Evolutionary conservation across 2,329 filamentous ascomycete species (phyloP).

Genomic region (Malbranchea cinnamomea): DNA sequence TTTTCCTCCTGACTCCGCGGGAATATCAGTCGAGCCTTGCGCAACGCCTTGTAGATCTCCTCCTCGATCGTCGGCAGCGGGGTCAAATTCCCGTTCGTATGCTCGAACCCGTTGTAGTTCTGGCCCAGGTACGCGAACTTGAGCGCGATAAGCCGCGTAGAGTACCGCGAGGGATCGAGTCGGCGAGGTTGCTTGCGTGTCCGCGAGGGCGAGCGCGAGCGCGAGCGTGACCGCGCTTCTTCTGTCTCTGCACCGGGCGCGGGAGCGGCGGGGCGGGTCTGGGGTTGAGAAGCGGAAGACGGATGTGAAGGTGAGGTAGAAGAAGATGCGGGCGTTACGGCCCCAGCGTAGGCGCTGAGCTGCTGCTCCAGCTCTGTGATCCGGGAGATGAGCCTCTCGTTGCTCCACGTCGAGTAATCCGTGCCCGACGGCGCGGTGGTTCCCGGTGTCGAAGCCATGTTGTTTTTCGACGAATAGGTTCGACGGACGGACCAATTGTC

Average conservation of each 20-base stretch:
- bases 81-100: conserved; percentile 54
- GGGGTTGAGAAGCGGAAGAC: conserved; percentile 1
- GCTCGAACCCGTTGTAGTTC: conserved; percentile 85
- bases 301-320: conserved; percentile 9
- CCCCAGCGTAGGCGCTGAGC: conserved; percentile 31
- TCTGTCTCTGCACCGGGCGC: too few species aligned
- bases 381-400: conserved; percentile 50
- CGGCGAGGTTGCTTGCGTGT: conserved; percentile 32
- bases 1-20: conserved; percentile 35
- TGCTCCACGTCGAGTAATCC: conserved; percentile 53
- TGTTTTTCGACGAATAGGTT: not conserved
- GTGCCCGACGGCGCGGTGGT: not conserved
- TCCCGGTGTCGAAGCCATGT: conserved; percentile 2
- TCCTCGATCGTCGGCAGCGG: conserved; percentile 76
- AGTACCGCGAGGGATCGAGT: conserved; percentile 69
- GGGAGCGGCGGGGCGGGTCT: conserved; percentile 5
- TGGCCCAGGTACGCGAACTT: conserved; percentile 91
- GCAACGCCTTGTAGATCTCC: conserved; percentile 80
- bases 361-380: conserved; percentile 54
- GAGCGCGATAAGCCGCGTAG: conserved; percentile 70
- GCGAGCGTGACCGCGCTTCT: too few species aligned
- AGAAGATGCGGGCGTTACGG: conserved; percentile 18
- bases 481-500: not conserved
- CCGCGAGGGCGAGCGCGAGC: conserved; percentile 14
- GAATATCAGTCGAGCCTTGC: conserved; percentile 67